Base-by-base conservation (phyloP, 345 rosid species). In the Euclidium syriacum region DNA sequence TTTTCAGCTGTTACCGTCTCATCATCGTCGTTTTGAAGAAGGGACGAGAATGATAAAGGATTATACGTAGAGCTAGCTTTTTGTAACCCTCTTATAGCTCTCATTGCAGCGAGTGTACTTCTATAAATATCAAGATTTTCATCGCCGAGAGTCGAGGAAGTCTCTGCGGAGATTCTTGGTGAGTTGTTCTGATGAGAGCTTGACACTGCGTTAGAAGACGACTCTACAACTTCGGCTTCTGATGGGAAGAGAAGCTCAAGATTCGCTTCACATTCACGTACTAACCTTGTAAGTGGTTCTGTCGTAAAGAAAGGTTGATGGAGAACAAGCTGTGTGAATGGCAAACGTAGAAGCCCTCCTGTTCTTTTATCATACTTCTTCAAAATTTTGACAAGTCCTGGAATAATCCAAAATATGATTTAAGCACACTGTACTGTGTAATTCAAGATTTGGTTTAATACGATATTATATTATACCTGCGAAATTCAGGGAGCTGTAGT, bases 61-160 rank as follows among this genome's bases (percentile, higher is more conserved):
- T 84, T 84, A 47, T 62, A 77, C 1, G 96, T 91, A n/a, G 98
- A 91, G 78, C 98, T 91, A 19, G 90, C 90, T 72, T 82, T 88
- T 62, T 75, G 89, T 62, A 91, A 89, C 61, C 98, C 95, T 29
- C 74, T 72, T 39, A 91, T 86, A 2, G 98, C 87, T 73, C 83
- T 81, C 91, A 91, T 88, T 20, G 98, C 98, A 55, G 98, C 98
- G 42, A 91, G 88, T 41, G 96, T 91, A 70, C 98, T 80, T 32
- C 91, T 79, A 56, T 91, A 91, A 16, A 88, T 78, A 70, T 85
- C 88, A 19, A 78, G 73, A 15, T 85, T 78, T 47, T 81, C 91
- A 56, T 83, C 74, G 14, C 85, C 91, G 0, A 84, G 80, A 17
- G 76, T 76, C 14, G 77, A 71, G 3, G 91, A 74, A 40, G 81